Conservation (phyloP, 139 green algal species). For the Chlamydomonas eustigma region DNA sequence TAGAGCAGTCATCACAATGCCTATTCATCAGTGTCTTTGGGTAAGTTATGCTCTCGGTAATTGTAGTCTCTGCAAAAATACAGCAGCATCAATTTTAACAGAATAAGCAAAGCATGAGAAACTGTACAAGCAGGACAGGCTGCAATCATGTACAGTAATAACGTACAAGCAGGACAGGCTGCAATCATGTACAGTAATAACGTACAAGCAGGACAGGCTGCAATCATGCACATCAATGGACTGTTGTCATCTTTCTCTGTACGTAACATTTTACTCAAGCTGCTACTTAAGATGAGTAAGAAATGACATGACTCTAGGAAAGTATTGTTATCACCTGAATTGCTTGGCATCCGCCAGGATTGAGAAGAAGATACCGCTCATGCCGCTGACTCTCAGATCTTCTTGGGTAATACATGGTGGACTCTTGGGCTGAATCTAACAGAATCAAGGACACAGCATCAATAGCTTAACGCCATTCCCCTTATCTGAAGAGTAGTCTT, state of each 20-base stretch:
- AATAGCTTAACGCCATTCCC: no score
- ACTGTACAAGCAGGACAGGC: neutral
- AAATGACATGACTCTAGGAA: no score
- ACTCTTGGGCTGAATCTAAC: slow-evolving; percentile 14
- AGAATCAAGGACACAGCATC: no score
- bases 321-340: no score
- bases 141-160: neutral
- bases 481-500: no score
- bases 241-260: neutral
- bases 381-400: slow-evolving; percentile 29
- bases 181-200: neutral
- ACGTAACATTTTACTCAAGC: neutral
- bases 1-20: no score
- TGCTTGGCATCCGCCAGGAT: slow-evolving; percentile 51
- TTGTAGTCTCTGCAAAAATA: slow-evolving; percentile 41
- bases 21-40: slow-evolving; percentile 37
- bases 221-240: neutral
- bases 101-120: neutral
- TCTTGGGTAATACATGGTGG: slow-evolving; percentile 14
- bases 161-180: neutral
- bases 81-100: no score
- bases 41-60: slow-evolving; percentile 51
- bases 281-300: no score
- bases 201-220: neutral
- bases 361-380: slow-evolving; percentile 45